A percentile compares a stretch with the other conserved stretches of the same genome.
Evolutionary conservation across 441 rosid species (phyloP).

Genomic region (Erysimum pusillum): DNA sequence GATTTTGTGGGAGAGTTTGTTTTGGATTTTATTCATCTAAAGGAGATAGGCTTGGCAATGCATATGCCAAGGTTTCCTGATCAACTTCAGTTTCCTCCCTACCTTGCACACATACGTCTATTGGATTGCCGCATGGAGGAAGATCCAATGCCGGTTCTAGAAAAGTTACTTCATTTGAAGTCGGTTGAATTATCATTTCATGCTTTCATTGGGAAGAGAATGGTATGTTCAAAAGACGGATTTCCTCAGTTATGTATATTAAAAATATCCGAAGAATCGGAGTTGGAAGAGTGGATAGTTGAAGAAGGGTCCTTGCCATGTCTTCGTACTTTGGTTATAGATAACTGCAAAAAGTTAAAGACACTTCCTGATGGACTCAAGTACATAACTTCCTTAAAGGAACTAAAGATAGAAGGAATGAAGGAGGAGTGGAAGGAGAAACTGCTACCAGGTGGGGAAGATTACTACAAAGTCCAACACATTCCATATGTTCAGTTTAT

Average conservation of each 20-base stretch:
- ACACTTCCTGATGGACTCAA: not conserved
- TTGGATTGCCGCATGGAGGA: not conserved
- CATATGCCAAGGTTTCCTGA: not conserved
- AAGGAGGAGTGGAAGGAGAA: not conserved
- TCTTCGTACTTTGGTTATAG: not conserved
- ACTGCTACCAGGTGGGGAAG: not conserved
- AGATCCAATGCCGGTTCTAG: slow-evolving; percentile 18
- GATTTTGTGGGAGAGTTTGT: not conserved
- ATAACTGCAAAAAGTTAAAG: not conserved
- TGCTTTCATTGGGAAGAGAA: not conserved
- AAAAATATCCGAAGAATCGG: rapidly evolving
- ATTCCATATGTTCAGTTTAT: not conserved
- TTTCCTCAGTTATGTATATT: not conserved
- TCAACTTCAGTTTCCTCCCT: not conserved
- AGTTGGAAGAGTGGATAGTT: not conserved
- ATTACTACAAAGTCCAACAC: not conserved
- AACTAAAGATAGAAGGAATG: not conserved
- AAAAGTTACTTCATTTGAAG: not conserved
- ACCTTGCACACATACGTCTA: not conserved
- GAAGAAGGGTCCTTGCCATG: not conserved
- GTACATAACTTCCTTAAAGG: not conserved
- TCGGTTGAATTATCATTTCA: rapidly evolving
- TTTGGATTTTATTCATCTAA: not conserved
- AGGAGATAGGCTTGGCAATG: not conserved
- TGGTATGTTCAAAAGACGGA: not conserved